Conservation (phyloP, 805 yeast species). For the Lipomyces yamadae region DNA sequence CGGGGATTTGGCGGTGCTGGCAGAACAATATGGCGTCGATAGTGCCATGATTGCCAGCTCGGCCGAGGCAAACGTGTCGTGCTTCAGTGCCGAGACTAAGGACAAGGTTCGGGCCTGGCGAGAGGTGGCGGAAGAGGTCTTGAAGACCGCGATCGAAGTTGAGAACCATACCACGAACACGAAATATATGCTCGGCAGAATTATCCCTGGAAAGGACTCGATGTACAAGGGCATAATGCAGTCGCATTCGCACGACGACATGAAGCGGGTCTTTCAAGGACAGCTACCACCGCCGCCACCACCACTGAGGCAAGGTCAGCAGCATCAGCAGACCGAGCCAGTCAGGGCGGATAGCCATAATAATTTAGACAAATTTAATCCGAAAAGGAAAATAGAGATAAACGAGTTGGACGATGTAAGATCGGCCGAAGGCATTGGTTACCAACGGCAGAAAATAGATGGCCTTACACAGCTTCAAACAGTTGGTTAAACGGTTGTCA, state of each 20-base stretch:
- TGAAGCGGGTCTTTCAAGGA: conserved; percentile 9
- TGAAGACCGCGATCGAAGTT: conserved; percentile 57
- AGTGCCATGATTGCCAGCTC: conserved; percentile 94
- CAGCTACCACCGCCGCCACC: neutral
- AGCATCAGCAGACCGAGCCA: neutral
- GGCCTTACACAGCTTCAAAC: neutral
- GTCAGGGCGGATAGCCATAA: neutral
- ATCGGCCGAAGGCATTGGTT: neutral
- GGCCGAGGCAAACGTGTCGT: conserved; percentile 86
- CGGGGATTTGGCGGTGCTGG: conserved; percentile 59
- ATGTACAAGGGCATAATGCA: conserved; percentile 62
- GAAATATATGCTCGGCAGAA: conserved; percentile 77
- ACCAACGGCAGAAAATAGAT: neutral
- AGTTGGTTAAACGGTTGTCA: neutral
- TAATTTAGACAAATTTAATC: neutral
- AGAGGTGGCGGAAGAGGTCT: conserved; percentile 59
- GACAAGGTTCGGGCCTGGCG: conserved; percentile 58
- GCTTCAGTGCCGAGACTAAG: conserved; percentile 51
- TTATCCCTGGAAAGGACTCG: conserved; percentile 75
- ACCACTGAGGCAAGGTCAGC: neutral
- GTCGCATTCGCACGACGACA: conserved; percentile 56
- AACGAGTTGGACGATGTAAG: neutral
- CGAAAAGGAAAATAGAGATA: neutral
- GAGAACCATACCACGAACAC: conserved; percentile 74
- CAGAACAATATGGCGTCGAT: conserved; percentile 57